Conservation (phyloP, 352 stramenopile genomes). For the Pythium grandisporangium region DNA sequence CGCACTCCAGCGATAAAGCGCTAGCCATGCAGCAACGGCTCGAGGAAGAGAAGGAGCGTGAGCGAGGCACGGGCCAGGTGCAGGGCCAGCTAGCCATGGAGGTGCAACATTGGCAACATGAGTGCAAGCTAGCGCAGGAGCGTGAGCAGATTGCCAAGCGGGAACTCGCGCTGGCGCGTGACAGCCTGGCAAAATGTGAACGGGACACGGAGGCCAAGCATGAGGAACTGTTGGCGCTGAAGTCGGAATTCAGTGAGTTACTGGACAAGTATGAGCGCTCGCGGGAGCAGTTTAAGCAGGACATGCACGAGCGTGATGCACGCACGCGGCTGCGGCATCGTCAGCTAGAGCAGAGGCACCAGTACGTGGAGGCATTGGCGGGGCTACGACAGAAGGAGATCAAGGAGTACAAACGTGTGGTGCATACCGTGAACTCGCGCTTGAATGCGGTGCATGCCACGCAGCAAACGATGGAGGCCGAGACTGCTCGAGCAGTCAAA, state of each 20-base stretch:
- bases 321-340: constrained; percentile 19
- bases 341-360: constrained; percentile 28
- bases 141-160: constrained; percentile 30
- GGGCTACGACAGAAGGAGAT: constrained; percentile 38
- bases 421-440: constrained; percentile 44
- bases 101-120: constrained; percentile 30
- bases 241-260: constrained; percentile 56
- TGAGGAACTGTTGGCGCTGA: constrained; percentile 41
- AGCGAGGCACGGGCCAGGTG: constrained; percentile 25
- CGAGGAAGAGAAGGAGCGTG: constrained; percentile 23
- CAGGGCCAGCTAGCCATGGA: constrained; percentile 21
- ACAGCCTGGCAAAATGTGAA: constrained; percentile 19
- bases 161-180: constrained; percentile 31
- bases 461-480: constrained; percentile 2
- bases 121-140: constrained; percentile 30
- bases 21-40: constrained; percentile 14
- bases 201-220: constrained; percentile 24
- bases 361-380: constrained; percentile 42
- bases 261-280: constrained; percentile 41
- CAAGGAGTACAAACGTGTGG: constrained; percentile 50
- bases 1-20: constrained; percentile 16
- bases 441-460: constrained; percentile 43
- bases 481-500: neutral
- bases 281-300: constrained; percentile 26
- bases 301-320: constrained; percentile 25